A percentile compares a stretch with the other conserved stretches of the same genome.
Conservation (phyloP, 2,329 filamentous ascomycete genomes). For the Colletotrichum orbiculare region DNA sequence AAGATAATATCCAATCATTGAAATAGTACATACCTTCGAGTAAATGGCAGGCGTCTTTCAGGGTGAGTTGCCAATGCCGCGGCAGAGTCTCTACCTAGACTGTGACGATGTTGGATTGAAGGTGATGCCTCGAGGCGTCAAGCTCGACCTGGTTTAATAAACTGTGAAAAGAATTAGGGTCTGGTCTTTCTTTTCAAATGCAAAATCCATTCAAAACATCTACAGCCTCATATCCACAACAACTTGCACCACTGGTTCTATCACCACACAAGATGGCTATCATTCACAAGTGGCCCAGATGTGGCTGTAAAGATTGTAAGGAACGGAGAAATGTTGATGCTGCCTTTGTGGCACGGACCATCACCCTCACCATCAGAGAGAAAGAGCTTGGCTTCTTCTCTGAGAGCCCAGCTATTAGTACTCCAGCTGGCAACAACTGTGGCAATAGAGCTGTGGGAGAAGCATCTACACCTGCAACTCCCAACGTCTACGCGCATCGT, state of each 20-base stretch:
- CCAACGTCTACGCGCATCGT: constrained; percentile 25
- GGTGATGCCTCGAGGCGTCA: too few species aligned
- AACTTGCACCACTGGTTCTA: too few species aligned
- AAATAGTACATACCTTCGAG: not conserved
- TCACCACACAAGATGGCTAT: constrained; percentile 5
- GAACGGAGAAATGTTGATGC: constrained; percentile 30
- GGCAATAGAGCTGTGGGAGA: constrained; percentile 17
- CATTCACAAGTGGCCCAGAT: not conserved
- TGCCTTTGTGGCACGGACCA: constrained; percentile 19
- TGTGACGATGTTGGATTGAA: too few species aligned
- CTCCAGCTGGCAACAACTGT: constrained; percentile 26
- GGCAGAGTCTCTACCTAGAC: too few species aligned
- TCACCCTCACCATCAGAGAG: not conserved
- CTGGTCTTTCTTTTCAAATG: not conserved
- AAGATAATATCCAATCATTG: constrained; percentile 35
- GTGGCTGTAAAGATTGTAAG: constrained; percentile 20
- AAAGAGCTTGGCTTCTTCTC: not conserved
- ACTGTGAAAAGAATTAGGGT: too few species aligned
- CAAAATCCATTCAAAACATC: too few species aligned
- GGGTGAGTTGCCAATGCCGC: too few species aligned
- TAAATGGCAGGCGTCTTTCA: not conserved
- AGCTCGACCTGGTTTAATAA: too few species aligned
- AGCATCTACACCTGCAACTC: constrained; percentile 6
- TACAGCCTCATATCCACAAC: too few species aligned
- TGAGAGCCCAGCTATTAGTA: constrained; percentile 18